Base-by-base conservation (phyloP, 2,329 filamentous ascomycete species). In the Aaosphaeria arxii region DNA sequence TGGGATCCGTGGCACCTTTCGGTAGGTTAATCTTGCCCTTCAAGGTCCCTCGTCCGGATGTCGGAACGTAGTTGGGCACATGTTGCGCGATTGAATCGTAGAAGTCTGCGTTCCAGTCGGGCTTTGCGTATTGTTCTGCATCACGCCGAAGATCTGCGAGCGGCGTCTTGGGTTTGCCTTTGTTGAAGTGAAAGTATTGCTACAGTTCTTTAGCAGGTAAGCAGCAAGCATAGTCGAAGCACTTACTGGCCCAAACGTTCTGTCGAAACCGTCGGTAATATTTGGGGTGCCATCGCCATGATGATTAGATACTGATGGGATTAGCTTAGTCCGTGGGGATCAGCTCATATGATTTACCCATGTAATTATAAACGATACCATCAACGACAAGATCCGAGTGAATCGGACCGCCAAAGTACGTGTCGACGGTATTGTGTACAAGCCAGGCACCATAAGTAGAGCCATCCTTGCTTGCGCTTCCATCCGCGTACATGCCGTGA, bases 351-450 rank as follows among this genome's bases (percentile, higher is more conserved):
- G 7, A 4, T 36, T 9, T 36, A 36, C 33, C 33, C 45, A 43
- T 4, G 57, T 86, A 86, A 58, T 86, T 84, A 62, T 86, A 85
- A 0, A 86, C 75, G 42, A 86, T 85, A 0, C 82, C 83, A 54
- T 86, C 83, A 0, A 86, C 83, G 0, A 77, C 77, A 5, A 86
- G 67, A 56, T 86, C 84, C 0, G 82, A 84, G 62, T 85, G 82
- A 2, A 82, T 66, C 0, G 83, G 83, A 0, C 83, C 83, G 6
- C 79, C 80, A 57, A 79, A 84, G 55, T 84, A 84, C 0, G 81
- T 83, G 44, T 86, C 82, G 53, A 77, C 79, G 0, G 79, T 84
- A 57, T 85, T 85, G 77, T 83, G 81, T 1, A 86, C 80, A 11
- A 86, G 66, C 82, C 82, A 86, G 2, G 80, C 79, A 2, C 83